Evolutionary conservation across 2,329 filamentous ascomycete species (phyloP), one percentile per base, ranked within the genome.

Genomic region (Monosporascus sp.): DNA sequence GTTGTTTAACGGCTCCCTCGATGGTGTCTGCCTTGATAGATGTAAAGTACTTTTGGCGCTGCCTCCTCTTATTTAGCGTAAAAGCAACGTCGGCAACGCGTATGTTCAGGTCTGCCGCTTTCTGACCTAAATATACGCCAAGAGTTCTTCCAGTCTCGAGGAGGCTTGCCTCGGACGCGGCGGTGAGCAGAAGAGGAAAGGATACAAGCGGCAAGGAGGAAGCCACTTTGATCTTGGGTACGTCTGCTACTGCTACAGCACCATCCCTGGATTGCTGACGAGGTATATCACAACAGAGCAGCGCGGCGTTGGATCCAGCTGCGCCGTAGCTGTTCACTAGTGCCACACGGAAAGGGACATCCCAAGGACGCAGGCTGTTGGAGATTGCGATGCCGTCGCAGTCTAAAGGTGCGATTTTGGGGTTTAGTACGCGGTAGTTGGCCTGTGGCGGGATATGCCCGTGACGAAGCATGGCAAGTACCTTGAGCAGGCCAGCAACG

Each of bases 241-340:
- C 24, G 24, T 24, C 24, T 24, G 24, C 24, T 24, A 24, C 24
- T 24, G 24, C 24, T 24, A 24, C 47, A 27, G 17, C 37, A 16
- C 45, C 38, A 26, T 51, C 49, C 17, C 40, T 40, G 17, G 48
- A 20, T 11, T 38, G 20, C 19, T 20, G 45, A 8, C 52, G 52
- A 22, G 31, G 41, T 14, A 51, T 53, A 45, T 62, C 58, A 17
- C 59, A 56, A 50, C 61, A 55, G 7, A 66, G 34, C 11, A 70
- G 22, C 17, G 68, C 61, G 3, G 66, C 61, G 44, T 73, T 73
- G 37, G 61, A 66, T 0, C 71, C 71, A 6, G 69, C 61, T 2
- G 71, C 71, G 7, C 71, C 71, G 38, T 71, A 73, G 44, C 63
- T 72, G 53, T 70, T 73, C 26, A 73, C 55, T 3, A 62, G 56